These are phyloP conservation scores for Pyricularia sp. DNA, from an alignment of 2,329 filamentous ascomycete genomes.

Conservation along the genomic window DNA sequence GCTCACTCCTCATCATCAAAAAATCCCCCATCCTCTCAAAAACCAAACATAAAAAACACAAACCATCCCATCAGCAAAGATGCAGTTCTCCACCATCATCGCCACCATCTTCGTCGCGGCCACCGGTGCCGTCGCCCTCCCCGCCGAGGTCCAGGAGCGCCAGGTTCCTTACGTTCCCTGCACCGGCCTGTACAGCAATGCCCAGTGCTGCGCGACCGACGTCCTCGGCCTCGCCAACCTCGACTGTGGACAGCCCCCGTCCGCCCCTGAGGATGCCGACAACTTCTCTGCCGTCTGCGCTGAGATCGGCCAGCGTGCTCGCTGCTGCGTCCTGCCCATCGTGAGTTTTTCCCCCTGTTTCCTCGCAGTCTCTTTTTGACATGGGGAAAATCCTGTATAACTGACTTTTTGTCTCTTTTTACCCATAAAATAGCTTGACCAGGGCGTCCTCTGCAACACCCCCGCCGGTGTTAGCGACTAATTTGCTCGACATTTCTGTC, in stretches of 20 bases:
- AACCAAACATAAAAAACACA: background rate
- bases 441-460: conserved; percentile 23
- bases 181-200: conserved; percentile 28
- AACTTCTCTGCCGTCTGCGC: conserved; percentile 30
- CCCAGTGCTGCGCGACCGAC: conserved; percentile 54
- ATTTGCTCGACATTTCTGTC: background rate
- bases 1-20: background rate
- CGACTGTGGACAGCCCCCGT: conserved; percentile 33
- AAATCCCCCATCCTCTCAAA: background rate
- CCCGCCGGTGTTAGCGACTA: conserved; percentile 15
- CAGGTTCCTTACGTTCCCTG: conserved; percentile 30
- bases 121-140: conserved; percentile 16
- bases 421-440: conserved; percentile 15
- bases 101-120: conserved; percentile 16
- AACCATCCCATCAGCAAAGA: background rate
- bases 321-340: conserved; percentile 48
- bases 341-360: conserved; percentile 10
- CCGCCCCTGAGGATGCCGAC: conserved; percentile 10
- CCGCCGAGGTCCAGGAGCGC: conserved; percentile 22
- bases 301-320: conserved; percentile 41
- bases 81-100: conserved; percentile 16
- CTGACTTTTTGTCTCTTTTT: background rate
- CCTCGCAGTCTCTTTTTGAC: background rate
- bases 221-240: conserved; percentile 48
- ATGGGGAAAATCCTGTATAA: background rate